Base-by-base conservation (phyloP, 371 early-diverging fungal genomes). In the Syncephalis plumigaleata region DNA sequence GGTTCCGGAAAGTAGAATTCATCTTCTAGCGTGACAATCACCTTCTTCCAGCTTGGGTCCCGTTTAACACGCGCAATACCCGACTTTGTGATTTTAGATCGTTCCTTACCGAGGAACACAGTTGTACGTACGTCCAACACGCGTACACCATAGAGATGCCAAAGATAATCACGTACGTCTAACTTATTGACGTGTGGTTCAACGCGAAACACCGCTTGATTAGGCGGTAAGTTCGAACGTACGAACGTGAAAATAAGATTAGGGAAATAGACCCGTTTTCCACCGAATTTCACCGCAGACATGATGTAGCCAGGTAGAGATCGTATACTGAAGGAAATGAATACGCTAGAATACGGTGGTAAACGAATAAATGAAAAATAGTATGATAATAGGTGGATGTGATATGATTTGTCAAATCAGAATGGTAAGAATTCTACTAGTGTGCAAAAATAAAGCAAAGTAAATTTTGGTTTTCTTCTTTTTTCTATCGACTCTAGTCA, bases 121-220 rank as follows among this genome's bases (percentile, higher is more conserved):
- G 88, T 78, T 13, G 94, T 95, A 47, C 93, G 81, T 13, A 95
- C 88, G 59, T 88, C 87, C 39, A 77, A 71, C 8, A 91, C 71
- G 36, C 70, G 70, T 45, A 91, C 73, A 43, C 79, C 71, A 65
- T 95, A 95, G 39, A 94, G 73, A 55, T 84, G 74, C 51, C 77
- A 63, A 21, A 95, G 76, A 53, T 89, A 90, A 47, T 84, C 78
- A 40, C 76, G 71, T 60, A 95, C 84, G 61, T 95, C 96, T 27
- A 94, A 74, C 64, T 95, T 95, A 76, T 91, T 92, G 60, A 89
- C 68, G 31, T 74, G 68, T n/a, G 80, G 84, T 26, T 94, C 94
- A 0, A 89, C 83, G 18, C 83, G 76, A 76, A 95, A 95, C 24
- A 88, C 91, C 20, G 82, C 88, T 60, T 89, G 90, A 61, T 92